Evolutionary conservation across 116 monocot genomes (phyloP).

Genomic region (Thalassia testudinum): DNA sequence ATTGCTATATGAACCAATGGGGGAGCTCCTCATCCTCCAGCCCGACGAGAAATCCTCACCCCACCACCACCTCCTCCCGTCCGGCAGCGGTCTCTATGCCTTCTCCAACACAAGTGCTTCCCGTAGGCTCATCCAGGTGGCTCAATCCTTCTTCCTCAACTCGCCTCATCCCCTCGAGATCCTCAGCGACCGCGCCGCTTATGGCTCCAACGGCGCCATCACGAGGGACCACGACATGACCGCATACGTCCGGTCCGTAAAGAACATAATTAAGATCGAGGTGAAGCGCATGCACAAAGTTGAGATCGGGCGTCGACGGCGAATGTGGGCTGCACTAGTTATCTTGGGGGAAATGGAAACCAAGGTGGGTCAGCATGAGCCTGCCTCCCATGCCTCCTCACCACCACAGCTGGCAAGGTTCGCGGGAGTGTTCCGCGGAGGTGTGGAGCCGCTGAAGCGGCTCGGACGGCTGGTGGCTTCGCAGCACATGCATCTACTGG

Average conservation of each 20-base stretch:
- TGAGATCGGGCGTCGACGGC: conserved; percentile 13
- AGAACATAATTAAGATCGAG: conserved; percentile 33
- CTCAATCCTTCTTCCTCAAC: conserved; percentile 54
- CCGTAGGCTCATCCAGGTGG: conserved; percentile 14
- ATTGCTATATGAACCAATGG: conserved; percentile 78
- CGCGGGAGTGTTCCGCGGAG: conserved; percentile 18
- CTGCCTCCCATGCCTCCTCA: neutral
- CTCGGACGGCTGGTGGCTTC: conserved; percentile 22
- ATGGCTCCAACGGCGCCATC: conserved; percentile 57
- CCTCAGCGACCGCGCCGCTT: conserved; percentile 60
- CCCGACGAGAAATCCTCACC: conserved; percentile 73
- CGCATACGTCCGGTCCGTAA: conserved; percentile 44
- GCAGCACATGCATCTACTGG: conserved; percentile 21
- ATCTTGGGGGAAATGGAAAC: conserved; percentile 2
- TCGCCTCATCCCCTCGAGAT: conserved; percentile 91
- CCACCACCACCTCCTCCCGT: conserved; percentile 68
- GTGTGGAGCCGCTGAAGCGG: conserved; percentile 19
- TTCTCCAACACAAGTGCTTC: conserved; percentile 18
- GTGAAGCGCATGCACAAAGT: conserved; percentile 19
- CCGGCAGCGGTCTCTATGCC: conserved; percentile 55
- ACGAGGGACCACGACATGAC: conserved; percentile 69
- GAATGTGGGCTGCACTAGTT: conserved; percentile 28
- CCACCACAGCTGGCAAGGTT: conserved; percentile 13
- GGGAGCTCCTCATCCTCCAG: conserved; percentile 72
- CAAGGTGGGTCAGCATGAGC: neutral